Evolutionary conservation across 2,329 filamentous ascomycete genomes (phyloP).

Genomic region (Aspergillus sp.): DNA sequence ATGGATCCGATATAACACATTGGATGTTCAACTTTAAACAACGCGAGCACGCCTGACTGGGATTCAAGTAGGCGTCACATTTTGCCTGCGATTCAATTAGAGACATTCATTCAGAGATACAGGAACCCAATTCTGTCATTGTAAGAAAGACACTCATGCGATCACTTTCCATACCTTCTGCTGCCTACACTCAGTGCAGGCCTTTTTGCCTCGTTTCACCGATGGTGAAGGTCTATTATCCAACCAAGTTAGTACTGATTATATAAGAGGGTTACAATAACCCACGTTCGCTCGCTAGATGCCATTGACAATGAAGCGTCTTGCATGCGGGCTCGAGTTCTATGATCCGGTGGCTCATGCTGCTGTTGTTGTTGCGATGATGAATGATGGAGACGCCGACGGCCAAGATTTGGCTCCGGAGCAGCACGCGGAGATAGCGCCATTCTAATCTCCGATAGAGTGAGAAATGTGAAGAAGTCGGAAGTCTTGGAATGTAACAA

Average conservation of each 20-base stretch:
- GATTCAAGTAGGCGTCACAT: constrained; percentile 44
- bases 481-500: neutral
- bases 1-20: constrained; percentile 46
- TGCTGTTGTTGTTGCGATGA: neutral
- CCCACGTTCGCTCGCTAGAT: neutral
- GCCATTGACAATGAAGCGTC: neutral
- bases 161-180: constrained; percentile 38
- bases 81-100: constrained; percentile 28
- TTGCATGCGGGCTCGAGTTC: neutral
- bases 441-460: constrained; percentile 8
- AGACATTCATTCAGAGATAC: neutral
- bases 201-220: constrained; percentile 39
- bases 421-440: constrained; percentile 6
- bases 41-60: constrained; percentile 39
- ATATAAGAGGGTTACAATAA: too few species aligned
- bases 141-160: neutral
- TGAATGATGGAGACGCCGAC: neutral
- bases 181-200: constrained; percentile 48
- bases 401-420: neutral
- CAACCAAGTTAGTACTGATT: neutral
- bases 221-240: constrained; percentile 20
- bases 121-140: neutral
- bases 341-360: neutral
- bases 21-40: constrained; percentile 39
- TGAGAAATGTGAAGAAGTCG: neutral